Percentiles rank a stretch among this genome's conserved stretches.
phyloP scores from a whole-genome alignment of 176 grass and related monocot species.

The Eragrostis nindensis region DNA sequence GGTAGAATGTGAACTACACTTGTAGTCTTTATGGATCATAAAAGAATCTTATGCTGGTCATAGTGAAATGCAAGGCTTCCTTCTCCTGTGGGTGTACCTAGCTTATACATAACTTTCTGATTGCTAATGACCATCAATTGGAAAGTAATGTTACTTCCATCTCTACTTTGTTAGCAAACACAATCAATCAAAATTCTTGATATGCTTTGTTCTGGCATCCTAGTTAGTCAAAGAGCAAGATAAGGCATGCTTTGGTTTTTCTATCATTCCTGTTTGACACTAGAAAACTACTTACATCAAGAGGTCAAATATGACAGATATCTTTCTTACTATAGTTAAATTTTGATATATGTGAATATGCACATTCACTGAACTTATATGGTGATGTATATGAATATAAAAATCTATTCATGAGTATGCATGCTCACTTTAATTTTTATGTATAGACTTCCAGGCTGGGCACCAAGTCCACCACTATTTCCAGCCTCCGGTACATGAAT shows the following conservation, averaged over 20 bases:
- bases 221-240: not conserved
- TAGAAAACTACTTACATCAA: not conserved
- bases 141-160: conserved; percentile 7
- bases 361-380: conserved; percentile 27
- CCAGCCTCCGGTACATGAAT: conserved; percentile 80
- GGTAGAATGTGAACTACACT: too few species aligned
- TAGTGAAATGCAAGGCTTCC: conserved; percentile 7
- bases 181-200: conserved; percentile 13
- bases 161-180: not conserved
- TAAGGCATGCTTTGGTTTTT: not conserved
- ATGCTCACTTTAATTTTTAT: conserved; percentile 83
- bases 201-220: not conserved
- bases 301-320: conserved; percentile 11
- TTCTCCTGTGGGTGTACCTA: conserved; percentile 14
- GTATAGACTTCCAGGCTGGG: conserved; percentile 70
- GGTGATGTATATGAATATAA: not conserved
- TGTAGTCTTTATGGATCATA: not conserved
- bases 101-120: not conserved
- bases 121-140: not conserved
- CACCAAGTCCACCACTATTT: conserved; percentile 74
- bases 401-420: conserved; percentile 7
- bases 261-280: not conserved
- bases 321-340: not conserved
- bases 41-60: too few species aligned
- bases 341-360: conserved; percentile 12